A percentile compares a stretch with the other conserved stretches of the same genome.
Conservation (phyloP, 768 basidiomycete genomes). For the Hygrophoropsis aurantiaca region DNA sequence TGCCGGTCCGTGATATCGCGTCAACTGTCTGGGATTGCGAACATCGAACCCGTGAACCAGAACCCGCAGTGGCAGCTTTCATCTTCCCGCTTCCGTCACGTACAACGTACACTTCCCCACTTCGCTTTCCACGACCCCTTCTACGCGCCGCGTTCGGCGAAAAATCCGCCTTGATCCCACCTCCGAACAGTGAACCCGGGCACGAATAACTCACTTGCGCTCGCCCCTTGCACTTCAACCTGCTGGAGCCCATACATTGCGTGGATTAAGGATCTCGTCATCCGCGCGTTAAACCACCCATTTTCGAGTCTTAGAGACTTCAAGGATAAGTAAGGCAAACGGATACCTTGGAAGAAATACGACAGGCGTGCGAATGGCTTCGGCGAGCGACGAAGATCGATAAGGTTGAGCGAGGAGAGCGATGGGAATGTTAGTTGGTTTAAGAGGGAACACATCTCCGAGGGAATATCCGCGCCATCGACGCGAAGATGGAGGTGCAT, state of each 20-base stretch:
- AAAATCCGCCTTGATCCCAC: neutral
- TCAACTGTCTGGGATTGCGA: no score
- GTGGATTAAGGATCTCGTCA: neutral
- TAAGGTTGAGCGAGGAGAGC: conserved; percentile 47
- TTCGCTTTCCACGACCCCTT: neutral
- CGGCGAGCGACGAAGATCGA: conserved; percentile 40
- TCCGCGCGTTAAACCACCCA: conserved; percentile 46
- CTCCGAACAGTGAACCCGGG: neutral
- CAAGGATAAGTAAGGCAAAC: conserved; percentile 35
- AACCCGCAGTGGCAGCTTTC: neutral
- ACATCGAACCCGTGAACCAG: no score
- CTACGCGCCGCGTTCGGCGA: neutral
- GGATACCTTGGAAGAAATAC: conserved; percentile 46
- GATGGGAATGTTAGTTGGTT: conserved; percentile 49
- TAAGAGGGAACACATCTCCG: conserved; percentile 54
- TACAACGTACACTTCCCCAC: neutral
- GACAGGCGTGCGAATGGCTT: conserved; percentile 45
- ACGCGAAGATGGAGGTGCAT: conserved; percentile 48
- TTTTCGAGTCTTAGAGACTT: conserved; percentile 40
- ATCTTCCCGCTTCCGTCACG: neutral
- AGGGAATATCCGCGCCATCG: conserved; percentile 57
- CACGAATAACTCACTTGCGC: neutral
- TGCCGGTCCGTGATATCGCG: neutral
- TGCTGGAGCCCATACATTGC: neutral
- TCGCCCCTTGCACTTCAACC: neutral